Evolutionary conservation across 2,329 filamentous ascomycete species (phyloP).

Genomic region (Paecilomyces sp.): DNA sequence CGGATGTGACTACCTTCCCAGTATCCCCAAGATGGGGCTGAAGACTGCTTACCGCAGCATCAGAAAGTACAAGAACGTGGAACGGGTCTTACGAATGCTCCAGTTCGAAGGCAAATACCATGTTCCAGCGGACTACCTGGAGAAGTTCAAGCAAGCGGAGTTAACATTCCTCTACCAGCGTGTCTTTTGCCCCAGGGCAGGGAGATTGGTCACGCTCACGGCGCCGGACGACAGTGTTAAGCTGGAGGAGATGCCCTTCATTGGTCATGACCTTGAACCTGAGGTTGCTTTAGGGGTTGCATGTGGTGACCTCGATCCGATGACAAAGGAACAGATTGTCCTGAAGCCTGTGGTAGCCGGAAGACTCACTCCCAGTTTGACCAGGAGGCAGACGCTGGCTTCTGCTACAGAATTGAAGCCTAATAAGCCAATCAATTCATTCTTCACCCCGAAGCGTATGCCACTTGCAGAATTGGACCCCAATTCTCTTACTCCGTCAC

Average conservation of each 20-base stretch:
- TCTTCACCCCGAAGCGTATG: slow-evolving; percentile 57
- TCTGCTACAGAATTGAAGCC: slow-evolving; percentile 50
- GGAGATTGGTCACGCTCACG: slow-evolving; percentile 69
- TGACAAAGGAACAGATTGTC: slow-evolving; percentile 64
- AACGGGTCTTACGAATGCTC: slow-evolving; percentile 71
- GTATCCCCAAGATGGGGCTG: slow-evolving; percentile 76
- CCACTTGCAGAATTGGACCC: slow-evolving; percentile 62
- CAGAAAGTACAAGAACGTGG: slow-evolving; percentile 80
- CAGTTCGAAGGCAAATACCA: slow-evolving; percentile 83
- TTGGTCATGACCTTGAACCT: slow-evolving; percentile 66
- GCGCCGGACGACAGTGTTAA: slow-evolving; percentile 56
- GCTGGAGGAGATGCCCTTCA: slow-evolving; percentile 67
- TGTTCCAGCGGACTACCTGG: slow-evolving; percentile 73
- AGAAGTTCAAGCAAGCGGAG: slow-evolving; percentile 78
- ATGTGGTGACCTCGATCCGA: slow-evolving; percentile 76
- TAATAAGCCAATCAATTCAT: slow-evolving; percentile 55
- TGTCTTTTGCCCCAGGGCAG: slow-evolving; percentile 74
- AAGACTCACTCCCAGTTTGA: slow-evolving; percentile 27
- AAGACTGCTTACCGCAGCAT: slow-evolving; percentile 91
- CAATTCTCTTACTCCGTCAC: slow-evolving; percentile 60
- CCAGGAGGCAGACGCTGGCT: slow-evolving; percentile 33
- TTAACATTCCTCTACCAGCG: slow-evolving; percentile 90
- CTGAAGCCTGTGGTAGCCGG: slow-evolving; percentile 26
- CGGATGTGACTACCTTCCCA: slow-evolving; percentile 90
- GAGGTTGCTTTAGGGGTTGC: slow-evolving; percentile 68